Conservation (phyloP, 441 rosid species). For the Populus trichocarpa region DNA sequence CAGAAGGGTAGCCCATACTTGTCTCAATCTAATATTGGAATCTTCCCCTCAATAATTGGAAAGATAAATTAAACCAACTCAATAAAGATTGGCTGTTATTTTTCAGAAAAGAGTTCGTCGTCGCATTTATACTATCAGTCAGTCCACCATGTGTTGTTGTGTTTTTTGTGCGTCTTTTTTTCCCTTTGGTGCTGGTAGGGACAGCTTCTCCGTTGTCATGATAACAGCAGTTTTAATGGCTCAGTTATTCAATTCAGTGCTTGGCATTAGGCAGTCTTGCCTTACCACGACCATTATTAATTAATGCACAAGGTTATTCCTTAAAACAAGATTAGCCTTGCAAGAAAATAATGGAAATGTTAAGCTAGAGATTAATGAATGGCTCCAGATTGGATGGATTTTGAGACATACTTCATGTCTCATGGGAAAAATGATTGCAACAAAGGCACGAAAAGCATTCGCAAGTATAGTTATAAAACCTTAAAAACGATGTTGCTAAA, state of each 20-base stretch:
- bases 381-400: conserved; percentile 1
- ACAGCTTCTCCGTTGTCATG: neutral
- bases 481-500: no score
- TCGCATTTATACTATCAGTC: neutral
- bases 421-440: neutral
- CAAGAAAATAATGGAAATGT: neutral
- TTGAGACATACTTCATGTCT: no score
- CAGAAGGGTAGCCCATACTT: conserved; percentile 5
- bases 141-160: neutral
- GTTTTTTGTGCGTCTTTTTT: no score
- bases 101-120: neutral
- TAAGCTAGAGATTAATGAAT: neutral
- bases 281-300: neutral
- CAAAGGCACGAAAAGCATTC: neutral
- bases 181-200: neutral
- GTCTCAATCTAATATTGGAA: conserved; percentile 8
- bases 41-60: conserved; percentile 8
- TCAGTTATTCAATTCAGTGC: neutral
- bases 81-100: conserved; percentile 9
- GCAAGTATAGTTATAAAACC: neutral
- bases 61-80: neutral
- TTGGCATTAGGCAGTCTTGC: neutral
- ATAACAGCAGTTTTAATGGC: no score
- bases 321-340: neutral
- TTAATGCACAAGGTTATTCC: neutral